Percentiles rank a stretch among this genome's conserved stretches.
These are phyloP conservation scores for Termitomyces sp. DNA, from an alignment of 768 basidiomycete genomes.

Conservation along the genomic window DNA sequence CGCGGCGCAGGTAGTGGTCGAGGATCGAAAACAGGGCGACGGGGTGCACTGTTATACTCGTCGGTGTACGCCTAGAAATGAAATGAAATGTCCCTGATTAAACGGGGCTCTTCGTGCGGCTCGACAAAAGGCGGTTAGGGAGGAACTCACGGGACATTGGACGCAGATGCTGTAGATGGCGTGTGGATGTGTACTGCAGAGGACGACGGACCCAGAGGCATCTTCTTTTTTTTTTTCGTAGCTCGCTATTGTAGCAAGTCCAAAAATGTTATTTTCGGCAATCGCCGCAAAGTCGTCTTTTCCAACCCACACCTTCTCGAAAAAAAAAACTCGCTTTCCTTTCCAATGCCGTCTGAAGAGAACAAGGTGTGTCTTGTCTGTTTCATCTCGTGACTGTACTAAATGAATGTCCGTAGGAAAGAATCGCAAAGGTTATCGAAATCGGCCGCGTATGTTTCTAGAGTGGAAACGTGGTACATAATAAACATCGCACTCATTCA, in stretches of 20 bases:
- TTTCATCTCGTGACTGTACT: not conserved
- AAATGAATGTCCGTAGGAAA: constrained; percentile 48
- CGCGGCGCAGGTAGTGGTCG: constrained; percentile 92
- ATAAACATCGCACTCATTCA: not conserved
- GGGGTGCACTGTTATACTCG: constrained; percentile 80
- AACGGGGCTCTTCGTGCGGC: too few relatives aligned
- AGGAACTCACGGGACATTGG: constrained; percentile 33
- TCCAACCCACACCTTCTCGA: constrained; percentile 3
- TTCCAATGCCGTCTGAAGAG: constrained; percentile 82
- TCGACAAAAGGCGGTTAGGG: not conserved
- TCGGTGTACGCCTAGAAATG: constrained; percentile 56
- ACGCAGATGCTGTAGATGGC: constrained; percentile 23
- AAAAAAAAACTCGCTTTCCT: constrained; percentile 14
- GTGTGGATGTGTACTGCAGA: constrained; percentile 47
- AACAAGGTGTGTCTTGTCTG: constrained; percentile 56
- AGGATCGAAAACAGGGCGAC: constrained; percentile 92
- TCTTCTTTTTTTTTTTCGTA: constrained; percentile 15
- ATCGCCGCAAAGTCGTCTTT: constrained; percentile 28
- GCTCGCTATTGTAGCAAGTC: constrained; percentile 4
- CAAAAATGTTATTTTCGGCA: constrained; percentile 34
- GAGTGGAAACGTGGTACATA: not conserved
- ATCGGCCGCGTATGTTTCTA: constrained; percentile 63
- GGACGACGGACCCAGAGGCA: constrained; percentile 45
- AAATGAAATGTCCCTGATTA: too few relatives aligned
- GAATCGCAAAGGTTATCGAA: constrained; percentile 77